A percentile compares a stretch with the other conserved stretches of the same genome.
These are phyloP conservation scores for Poa annua DNA, from an alignment of 176 grass and related monocot species.

Conservation along the genomic window DNA sequence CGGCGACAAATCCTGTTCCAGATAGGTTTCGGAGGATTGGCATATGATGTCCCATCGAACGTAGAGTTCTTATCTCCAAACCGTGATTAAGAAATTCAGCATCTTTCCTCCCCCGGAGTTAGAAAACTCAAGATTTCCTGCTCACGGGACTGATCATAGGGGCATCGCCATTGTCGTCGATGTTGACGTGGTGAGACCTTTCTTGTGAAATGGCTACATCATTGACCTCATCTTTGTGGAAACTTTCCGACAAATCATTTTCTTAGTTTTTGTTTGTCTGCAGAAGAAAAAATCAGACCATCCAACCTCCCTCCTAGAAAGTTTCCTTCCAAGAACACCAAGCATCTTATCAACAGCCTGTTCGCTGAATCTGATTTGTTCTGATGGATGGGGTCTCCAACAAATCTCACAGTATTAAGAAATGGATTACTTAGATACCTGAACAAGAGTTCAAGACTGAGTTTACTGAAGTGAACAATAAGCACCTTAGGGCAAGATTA, in stretches of 20 bases:
- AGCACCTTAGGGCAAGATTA: not conserved
- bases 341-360: slow-evolving; percentile 31
- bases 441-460: not conserved
- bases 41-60: slow-evolving; percentile 27
- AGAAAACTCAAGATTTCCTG: slow-evolving; percentile 44
- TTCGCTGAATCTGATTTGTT: slow-evolving; percentile 36
- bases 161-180: slow-evolving; percentile 38
- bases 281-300: slow-evolving; percentile 6
- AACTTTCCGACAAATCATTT: slow-evolving; percentile 50
- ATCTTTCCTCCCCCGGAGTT: slow-evolving; percentile 21
- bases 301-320: slow-evolving; percentile 39
- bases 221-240: slow-evolving; percentile 57
- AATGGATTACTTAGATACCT: not conserved
- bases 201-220: slow-evolving; percentile 37
- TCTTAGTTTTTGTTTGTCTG: slow-evolving; percentile 7
- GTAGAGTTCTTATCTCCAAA: slow-evolving; percentile 39
- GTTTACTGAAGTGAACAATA: slow-evolving; percentile 34
- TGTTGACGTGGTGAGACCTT: slow-evolving; percentile 50
- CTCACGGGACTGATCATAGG: slow-evolving; percentile 37
- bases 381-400: slow-evolving; percentile 17
- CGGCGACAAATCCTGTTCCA: slow-evolving; percentile 48
- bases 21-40: slow-evolving; percentile 33
- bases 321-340: slow-evolving; percentile 36
- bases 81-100: slow-evolving; percentile 39
- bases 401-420: slow-evolving; percentile 29